Percentiles rank a stretch among this genome's conserved stretches.
Evolutionary conservation across 2,329 filamentous ascomycete species (phyloP).

Genomic region (Colletotrichum viniferum): DNA sequence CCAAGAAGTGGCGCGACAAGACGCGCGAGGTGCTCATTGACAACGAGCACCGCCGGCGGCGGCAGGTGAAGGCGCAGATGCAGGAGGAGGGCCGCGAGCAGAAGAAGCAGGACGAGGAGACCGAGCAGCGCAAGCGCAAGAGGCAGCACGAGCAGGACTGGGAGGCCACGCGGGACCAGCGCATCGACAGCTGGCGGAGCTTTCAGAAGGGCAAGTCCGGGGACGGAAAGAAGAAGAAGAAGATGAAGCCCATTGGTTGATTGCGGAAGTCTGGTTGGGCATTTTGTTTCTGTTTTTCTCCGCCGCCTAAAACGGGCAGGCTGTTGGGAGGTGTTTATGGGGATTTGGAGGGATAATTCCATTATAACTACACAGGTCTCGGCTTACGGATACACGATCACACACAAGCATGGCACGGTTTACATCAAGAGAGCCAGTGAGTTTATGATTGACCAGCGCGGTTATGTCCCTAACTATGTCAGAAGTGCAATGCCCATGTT

Average conservation of each 20-base stretch:
- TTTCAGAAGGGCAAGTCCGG: slow-evolving; percentile 78
- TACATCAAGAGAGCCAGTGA: slow-evolving; percentile 12
- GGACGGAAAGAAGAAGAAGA: slow-evolving; percentile 58
- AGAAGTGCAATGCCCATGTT: slow-evolving; percentile 16
- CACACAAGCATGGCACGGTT: neutral
- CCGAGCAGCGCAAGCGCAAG: slow-evolving; percentile 81
- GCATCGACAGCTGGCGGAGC: slow-evolving; percentile 92
- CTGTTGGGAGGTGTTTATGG: neutral
- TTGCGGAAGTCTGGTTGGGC: neutral
- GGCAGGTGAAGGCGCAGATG: slow-evolving; percentile 92
- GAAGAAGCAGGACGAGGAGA: slow-evolving; percentile 82
- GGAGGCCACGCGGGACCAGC: slow-evolving; percentile 89
- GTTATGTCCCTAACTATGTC: slow-evolving; percentile 21
- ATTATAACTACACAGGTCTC: slow-evolving; percentile 12
- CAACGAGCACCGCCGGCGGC: slow-evolving; percentile 82
- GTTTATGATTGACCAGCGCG: slow-evolving; percentile 16
- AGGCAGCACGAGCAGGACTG: slow-evolving; percentile 93
- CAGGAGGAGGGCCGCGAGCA: slow-evolving; percentile 94
- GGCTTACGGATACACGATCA: neutral
- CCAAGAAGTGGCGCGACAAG: slow-evolving; percentile 87
- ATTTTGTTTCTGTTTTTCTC: neutral
- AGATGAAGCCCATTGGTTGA: slow-evolving; percentile 68
- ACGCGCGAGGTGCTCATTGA: slow-evolving; percentile 88
- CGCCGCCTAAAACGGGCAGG: neutral
- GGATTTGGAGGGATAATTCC: neutral